Base-by-base conservation (phyloP, 1,139 yeast species). In the Geotrichum aggregatum region DNA sequence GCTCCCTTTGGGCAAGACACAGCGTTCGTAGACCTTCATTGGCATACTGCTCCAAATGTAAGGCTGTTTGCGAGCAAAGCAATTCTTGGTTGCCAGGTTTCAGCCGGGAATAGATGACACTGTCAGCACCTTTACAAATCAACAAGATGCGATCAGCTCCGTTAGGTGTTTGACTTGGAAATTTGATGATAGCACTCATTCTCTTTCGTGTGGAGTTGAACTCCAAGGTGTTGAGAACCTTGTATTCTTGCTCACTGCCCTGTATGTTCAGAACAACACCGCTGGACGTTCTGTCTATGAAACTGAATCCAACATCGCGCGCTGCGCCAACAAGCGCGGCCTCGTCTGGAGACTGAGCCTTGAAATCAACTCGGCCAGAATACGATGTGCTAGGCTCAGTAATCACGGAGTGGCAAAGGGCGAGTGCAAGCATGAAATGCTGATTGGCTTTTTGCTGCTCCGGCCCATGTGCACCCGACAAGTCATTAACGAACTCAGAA, bases 281-380 rank as follows among this genome's bases (percentile, higher is more conserved):
- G 47, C 78, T 78, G 65, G 91, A 83, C 3, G 86, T 82, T 63
- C 95, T 79, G 47, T 80, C 86, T 33, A 81, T 73, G 66, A 92
- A 84, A 11, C 87, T 82, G 67, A 84, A 86, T 2, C 98, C 98
- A 61, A 88, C 73, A 67, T 91, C 98, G 62, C 95, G 79, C 0
- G 98, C 98, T 45, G 92, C 91, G 3, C 85, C 80, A 3, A 92
- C 98, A 55, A 92, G 77, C 0, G 98, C 97, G 47, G 95, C 94
- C 70, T 92, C 98, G 74, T 92, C 98, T 0, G 98, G 98, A n/a
- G 96, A 87, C 69, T 92, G 98, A 0, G 98, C 98, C 66, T 89
- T 87, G 64, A 87, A 79, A 41, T 74, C 76, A 51, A 85, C 68
- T 43, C 71, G 73, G 1, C 79, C 79, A 38, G 87, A 84, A 31